phyloP scores from a whole-genome alignment of 208 protist genomes.

The Leishmania aethiopica region DNA sequence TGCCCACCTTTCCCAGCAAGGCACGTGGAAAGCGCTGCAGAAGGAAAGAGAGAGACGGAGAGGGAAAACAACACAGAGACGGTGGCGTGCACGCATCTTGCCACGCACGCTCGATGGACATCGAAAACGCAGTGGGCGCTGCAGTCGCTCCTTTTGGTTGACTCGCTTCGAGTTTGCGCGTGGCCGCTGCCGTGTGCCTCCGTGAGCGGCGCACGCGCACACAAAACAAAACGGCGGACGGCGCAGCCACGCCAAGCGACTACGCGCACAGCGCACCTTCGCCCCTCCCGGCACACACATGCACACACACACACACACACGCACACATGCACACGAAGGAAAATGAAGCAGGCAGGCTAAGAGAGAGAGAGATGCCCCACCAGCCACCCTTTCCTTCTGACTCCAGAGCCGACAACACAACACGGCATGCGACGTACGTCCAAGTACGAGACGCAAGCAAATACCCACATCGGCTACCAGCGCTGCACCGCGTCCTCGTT shows the following conservation, averaged over 20 bases:
- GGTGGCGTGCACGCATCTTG: neutral
- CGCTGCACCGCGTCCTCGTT: constrained; percentile 63
- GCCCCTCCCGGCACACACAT: neutral
- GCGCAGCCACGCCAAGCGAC: neutral
- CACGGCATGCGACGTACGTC: neutral
- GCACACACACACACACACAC: neutral
- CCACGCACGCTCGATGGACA: neutral
- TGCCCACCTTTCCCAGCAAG: neutral
- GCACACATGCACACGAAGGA: too few species aligned
- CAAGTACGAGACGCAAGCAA: neutral
- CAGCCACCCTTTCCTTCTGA: neutral
- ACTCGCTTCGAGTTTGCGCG: too few species aligned
- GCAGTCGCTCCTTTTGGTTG: neutral
- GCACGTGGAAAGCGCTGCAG: neutral
- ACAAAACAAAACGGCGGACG: neutral
- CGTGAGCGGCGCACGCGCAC: too few species aligned
- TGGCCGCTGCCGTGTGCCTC: neutral
- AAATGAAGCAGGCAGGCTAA: neutral
- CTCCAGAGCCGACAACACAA: neutral
- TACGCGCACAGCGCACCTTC: neutral
- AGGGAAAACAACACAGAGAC: neutral
- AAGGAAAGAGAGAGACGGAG: neutral
- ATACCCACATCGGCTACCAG: constrained; percentile 40
- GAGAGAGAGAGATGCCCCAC: neutral
- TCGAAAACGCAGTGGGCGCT: neutral